A percentile compares a stretch with the other conserved stretches of the same genome.
Evolutionary conservation across 1,284 basidiomycete genomes (phyloP).

Genomic region (Grifola frondosa): DNA sequence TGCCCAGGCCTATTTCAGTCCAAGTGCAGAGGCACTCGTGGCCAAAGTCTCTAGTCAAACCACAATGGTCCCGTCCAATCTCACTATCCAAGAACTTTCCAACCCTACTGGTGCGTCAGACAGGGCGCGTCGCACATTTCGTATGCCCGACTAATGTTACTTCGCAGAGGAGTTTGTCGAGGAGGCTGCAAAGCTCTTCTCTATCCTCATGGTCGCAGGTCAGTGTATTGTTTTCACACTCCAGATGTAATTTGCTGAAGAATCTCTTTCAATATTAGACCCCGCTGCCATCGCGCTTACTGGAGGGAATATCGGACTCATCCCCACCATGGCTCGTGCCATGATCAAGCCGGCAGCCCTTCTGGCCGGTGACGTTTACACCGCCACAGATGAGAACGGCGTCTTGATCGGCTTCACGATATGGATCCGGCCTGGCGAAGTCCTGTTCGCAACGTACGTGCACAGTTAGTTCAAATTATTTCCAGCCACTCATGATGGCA

Average conservation of each 20-base stretch:
- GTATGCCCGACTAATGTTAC: neutral
- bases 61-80: conserved; percentile 2
- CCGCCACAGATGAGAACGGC: conserved; percentile 9
- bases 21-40: too few species aligned
- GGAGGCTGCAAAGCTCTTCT: conserved; percentile 13
- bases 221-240: neutral
- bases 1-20: too few species aligned
- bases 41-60: too few species aligned
- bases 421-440: conserved; percentile 5
- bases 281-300: conserved; percentile 17
- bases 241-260: too few species aligned
- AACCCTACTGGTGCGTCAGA: conserved; percentile 6
- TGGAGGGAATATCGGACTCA: conserved; percentile 9
- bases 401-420: conserved; percentile 10
- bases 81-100: conserved; percentile 2
- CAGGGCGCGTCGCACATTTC: neutral
- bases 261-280: conserved; percentile 4
- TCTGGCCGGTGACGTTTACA: conserved; percentile 11
- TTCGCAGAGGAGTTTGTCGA: conserved; percentile 4
- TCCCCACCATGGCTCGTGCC: conserved; percentile 1
- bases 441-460: conserved; percentile 7
- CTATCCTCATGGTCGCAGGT: conserved; percentile 15
- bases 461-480: too few species aligned
- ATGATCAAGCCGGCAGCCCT: conserved; percentile 6
- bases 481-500: neutral